These are phyloP conservation scores for Geranomyces michiganensis DNA, from an alignment of 192 early-diverging fungal genomes.

Conservation along the genomic window DNA sequence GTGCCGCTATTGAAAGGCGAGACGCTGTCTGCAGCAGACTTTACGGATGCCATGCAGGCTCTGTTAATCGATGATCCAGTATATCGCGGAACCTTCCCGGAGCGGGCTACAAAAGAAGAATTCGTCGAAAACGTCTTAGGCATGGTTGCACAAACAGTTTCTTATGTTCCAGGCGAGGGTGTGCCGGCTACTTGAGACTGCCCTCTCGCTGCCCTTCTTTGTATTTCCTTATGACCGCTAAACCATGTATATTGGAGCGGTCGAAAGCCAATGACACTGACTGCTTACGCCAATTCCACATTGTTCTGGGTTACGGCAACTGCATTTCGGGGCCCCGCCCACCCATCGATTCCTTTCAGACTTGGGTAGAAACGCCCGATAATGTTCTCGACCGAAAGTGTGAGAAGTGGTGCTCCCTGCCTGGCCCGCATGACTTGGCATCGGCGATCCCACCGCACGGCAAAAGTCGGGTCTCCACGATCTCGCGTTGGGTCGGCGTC, in stretches of 20 bases:
- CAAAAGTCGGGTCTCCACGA: background rate
- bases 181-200: too few relatives aligned
- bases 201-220: too few relatives aligned
- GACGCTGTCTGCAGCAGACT: slow-evolving; percentile 44
- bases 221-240: too few relatives aligned
- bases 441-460: background rate
- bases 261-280: too few relatives aligned
- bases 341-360: slow-evolving; percentile 16
- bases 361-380: slow-evolving; percentile 9
- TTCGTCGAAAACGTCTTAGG: slow-evolving; percentile 53
- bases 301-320: background rate
- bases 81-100: slow-evolving; percentile 45
- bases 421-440: background rate
- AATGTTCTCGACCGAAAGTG: background rate
- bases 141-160: slow-evolving; percentile 33
- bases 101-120: slow-evolving; percentile 43
- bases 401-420: background rate
- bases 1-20: slow-evolving; percentile 40
- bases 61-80: slow-evolving; percentile 45
- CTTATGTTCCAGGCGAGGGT: too few relatives aligned
- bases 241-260: too few relatives aligned
- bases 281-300: too few relatives aligned
- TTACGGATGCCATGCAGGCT: slow-evolving; percentile 39
- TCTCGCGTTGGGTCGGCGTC: background rate
- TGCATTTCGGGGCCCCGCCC: background rate